Base-by-base conservation (phyloP, 2,329 filamentous ascomycete species). In the Verticillium nonalfalfae region DNA sequence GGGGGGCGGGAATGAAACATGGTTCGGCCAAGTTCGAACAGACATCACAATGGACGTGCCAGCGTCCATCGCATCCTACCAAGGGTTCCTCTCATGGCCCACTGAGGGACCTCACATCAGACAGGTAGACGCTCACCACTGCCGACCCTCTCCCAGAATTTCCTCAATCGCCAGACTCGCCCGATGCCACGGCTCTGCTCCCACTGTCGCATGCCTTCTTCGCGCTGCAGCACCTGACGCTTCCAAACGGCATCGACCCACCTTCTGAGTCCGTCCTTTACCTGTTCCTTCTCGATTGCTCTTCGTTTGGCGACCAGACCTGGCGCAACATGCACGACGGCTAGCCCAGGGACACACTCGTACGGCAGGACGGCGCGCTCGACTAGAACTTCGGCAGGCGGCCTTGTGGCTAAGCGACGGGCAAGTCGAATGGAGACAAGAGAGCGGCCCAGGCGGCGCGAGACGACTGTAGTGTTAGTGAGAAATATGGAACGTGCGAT, bases 381-480 rank as follows among this genome's bases (percentile, higher is more conserved):
- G 3, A 90, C 86, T 7, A 91, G 78, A 9, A 80, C 78, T 63
- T 85, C 81, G 6, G 83, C 78, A 2, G 84, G 82, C 0, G 87
- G 88, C 1, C 89, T 80, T 9, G 79, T 75, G 18, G 84, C 81
- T 2, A 91, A 78, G 11, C 83, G 82, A 57, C 84, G 83, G 33
- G 86, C 83, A 4, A 91, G 79, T 35, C 84, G 84, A 68, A 90
- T 90, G 59, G 83, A 82, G 6, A 86, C 83, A 2, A 91, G 79
- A 14, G 81, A 87, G 61, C 86, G 82, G 56, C 83, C 84, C 2
- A 91, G 80, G 26, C 80, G 78, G 21, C 87, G 83, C 3, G 88
- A 89, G 31, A 88, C 81, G 56, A 88, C 79, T 38, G 87, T 84
- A 14, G 86, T 90, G 60, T 82, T 79, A 50, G 87, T 89, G 52